A percentile compares a stretch with the other conserved stretches of the same genome.
Conservation (phyloP, 441 rosid genomes). For the Erysimum cheiri region DNA sequence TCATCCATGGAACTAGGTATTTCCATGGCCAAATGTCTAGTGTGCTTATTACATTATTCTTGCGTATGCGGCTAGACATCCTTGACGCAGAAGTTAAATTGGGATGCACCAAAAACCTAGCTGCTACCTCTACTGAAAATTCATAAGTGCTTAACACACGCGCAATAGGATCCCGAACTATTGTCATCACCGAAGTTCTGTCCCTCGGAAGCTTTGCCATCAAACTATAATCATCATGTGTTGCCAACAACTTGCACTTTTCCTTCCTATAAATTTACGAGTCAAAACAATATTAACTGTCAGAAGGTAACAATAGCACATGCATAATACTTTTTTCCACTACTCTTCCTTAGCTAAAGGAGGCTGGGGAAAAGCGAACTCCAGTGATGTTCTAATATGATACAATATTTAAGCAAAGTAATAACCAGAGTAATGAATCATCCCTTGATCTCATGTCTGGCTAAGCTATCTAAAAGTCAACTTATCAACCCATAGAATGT, state of each 20-base stretch:
- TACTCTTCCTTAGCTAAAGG: neutral
- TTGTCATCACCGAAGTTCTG: slow-evolving; percentile 91
- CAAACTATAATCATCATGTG: slow-evolving; percentile 98
- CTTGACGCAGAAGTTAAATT: slow-evolving; percentile 79
- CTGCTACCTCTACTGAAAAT: slow-evolving; percentile 94
- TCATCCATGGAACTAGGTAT: slow-evolving; percentile 97
- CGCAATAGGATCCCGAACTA: slow-evolving; percentile 87
- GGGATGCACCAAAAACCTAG: slow-evolving; percentile 95
- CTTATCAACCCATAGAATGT: slow-evolving; percentile 11
- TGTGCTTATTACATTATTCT: slow-evolving; percentile 71
- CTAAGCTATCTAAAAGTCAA: slow-evolving; percentile 28
- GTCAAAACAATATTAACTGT: slow-evolving; percentile 22
- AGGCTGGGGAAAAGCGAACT: neutral
- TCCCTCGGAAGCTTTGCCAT: slow-evolving; percentile 83
- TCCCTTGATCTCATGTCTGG: neutral
- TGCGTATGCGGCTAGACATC: slow-evolving; percentile 77
- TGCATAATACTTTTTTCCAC: neutral
- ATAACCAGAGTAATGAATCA: neutral
- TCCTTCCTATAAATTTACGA: slow-evolving; percentile 61
- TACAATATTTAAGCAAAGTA: neutral
- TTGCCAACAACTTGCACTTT: slow-evolving; percentile 80
- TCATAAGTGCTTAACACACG: slow-evolving; percentile 95
- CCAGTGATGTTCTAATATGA: neutral
- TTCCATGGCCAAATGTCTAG: slow-evolving; percentile 99
- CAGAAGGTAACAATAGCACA: neutral